Percentiles rank a stretch among this genome's conserved stretches.
Conservation (phyloP, 192 early-diverging fungal genomes). For the Coemansia reversa region DNA sequence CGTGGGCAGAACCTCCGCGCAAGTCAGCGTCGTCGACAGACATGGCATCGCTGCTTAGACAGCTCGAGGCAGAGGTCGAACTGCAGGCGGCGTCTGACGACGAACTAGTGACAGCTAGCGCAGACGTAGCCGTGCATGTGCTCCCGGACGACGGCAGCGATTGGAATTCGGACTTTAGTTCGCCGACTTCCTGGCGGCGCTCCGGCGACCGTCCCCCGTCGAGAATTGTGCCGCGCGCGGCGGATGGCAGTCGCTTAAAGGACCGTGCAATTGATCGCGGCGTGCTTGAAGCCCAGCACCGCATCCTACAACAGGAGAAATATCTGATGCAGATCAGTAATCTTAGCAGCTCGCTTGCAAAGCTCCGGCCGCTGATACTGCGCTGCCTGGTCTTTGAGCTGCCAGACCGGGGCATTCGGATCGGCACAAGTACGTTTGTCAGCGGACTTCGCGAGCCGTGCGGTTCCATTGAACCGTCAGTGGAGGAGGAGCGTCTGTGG, state of each 20-base stretch:
- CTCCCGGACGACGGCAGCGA: slow-evolving; percentile 54
- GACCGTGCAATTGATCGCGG: slow-evolving; percentile 53
- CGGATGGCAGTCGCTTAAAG: slow-evolving; percentile 42
- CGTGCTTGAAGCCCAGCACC: slow-evolving; percentile 53
- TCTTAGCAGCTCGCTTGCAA: slow-evolving; percentile 36
- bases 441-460: slow-evolving; percentile 41
- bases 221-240: slow-evolving; percentile 20
- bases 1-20: slow-evolving; percentile 15
- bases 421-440: slow-evolving; percentile 46
- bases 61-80: slow-evolving; percentile 30
- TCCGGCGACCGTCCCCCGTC: slow-evolving; percentile 43
- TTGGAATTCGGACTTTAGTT: slow-evolving; percentile 58
- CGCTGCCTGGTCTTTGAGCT: slow-evolving; percentile 54
- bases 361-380: slow-evolving; percentile 51
- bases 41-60: slow-evolving; percentile 28
- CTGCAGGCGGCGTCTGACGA: slow-evolving; percentile 38
- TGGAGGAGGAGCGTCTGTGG: slow-evolving; percentile 55
- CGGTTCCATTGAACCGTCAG: slow-evolving; percentile 52
- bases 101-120: slow-evolving; percentile 35
- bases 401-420: slow-evolving; percentile 47
- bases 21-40: slow-evolving; percentile 42
- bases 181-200: slow-evolving; percentile 52
- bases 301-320: slow-evolving; percentile 51
- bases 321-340: slow-evolving; percentile 50
- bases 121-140: slow-evolving; percentile 38